Evolutionary conservation across 2,329 filamentous ascomycete species (phyloP).

Genomic region (Curvularia eragrostidis): DNA sequence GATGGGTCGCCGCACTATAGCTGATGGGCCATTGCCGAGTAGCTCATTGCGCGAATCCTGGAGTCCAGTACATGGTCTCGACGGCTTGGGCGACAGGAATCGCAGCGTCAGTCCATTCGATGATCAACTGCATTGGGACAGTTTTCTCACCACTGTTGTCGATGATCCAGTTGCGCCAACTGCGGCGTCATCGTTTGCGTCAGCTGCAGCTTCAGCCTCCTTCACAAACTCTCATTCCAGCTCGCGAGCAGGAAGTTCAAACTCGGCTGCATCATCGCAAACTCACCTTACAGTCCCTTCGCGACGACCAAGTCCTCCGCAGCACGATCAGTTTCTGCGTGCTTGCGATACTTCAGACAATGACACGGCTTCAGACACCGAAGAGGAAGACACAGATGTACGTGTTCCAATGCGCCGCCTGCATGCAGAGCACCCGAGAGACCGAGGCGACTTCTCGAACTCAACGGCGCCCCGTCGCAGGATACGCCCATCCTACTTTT

Average conservation of each 20-base stretch:
- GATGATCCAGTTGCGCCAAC: conserved; percentile 83
- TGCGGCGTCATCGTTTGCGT: conserved; percentile 81
- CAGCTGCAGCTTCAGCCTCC: conserved; percentile 63
- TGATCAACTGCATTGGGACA: conserved; percentile 72
- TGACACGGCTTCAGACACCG: conserved; percentile 58
- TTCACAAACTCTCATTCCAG: conserved; percentile 49
- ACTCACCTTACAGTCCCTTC: conserved; percentile 50
- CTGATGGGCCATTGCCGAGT: conserved; percentile 44
- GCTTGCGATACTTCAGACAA: conserved; percentile 58
- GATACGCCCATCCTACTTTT: conserved; percentile 29
- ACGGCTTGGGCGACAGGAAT: conserved; percentile 84
- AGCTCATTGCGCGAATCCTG: conserved; percentile 50
- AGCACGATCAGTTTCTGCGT: conserved; percentile 56
- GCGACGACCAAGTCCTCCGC: conserved; percentile 33
- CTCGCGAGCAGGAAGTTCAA: conserved; percentile 57
- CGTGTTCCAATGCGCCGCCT: conserved; percentile 17
- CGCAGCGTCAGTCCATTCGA: conserved; percentile 76
- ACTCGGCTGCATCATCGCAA: conserved; percentile 46
- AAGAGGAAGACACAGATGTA: conserved; percentile 53
- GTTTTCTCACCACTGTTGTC: conserved; percentile 77
- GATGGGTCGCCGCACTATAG: conserved; percentile 48
- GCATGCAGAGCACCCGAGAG: conserved; percentile 34
- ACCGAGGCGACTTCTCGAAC: conserved; percentile 15
- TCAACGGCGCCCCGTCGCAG: conserved; percentile 18
- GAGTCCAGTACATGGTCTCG: conserved; percentile 54